phyloP scores from a whole-genome alignment of 208 protist genomes.

The Spongospora subterranea region DNA sequence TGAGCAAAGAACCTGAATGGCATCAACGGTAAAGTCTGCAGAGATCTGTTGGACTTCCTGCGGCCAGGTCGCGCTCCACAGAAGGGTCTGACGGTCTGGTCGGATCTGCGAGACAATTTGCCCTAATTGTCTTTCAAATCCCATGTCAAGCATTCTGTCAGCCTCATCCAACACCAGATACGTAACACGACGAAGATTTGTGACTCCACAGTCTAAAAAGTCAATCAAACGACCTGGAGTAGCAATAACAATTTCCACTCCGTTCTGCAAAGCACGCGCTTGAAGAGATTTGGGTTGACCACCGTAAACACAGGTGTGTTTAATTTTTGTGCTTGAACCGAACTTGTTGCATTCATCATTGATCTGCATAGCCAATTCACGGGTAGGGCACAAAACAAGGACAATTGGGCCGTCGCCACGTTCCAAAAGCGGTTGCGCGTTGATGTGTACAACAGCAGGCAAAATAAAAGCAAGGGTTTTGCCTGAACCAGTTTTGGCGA shows the following conservation, averaged over 20 bases:
- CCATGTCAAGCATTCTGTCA: constrained; percentile 77
- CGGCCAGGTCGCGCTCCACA: constrained; percentile 99
- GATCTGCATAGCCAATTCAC: constrained; percentile 83
- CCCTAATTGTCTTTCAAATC: constrained; percentile 75
- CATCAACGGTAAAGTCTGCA: constrained; percentile 83
- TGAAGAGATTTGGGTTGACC: constrained; percentile 7
- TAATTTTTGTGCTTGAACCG: constrained; percentile 34
- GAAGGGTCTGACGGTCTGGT: constrained; percentile 90
- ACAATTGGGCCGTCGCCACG: constrained; percentile 82
- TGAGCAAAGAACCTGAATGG: constrained; percentile 83
- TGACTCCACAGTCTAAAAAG: constrained; percentile 77
- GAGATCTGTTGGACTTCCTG: constrained; percentile 95
- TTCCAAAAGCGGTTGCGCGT: constrained; percentile 72
- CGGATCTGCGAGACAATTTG: constrained; percentile 65
- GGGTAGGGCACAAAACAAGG: constrained; percentile 82
- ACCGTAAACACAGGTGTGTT: constrained; percentile 48
- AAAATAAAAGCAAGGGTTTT: constrained; percentile 88
- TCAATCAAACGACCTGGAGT: constrained; percentile 90
- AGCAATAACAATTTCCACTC: constrained; percentile 81
- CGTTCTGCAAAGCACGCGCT: constrained; percentile 65
- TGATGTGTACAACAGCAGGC: constrained; percentile 80
- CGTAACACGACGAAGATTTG: constrained; percentile 77
- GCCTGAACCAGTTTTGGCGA: constrained; percentile 83
- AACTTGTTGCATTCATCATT: constrained; percentile 67
- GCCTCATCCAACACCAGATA: constrained; percentile 96